Percentiles rank a stretch among this genome's conserved stretches.
Evolutionary conservation across 441 rosid genomes (phyloP).

Genomic region (California macrophylla): DNA sequence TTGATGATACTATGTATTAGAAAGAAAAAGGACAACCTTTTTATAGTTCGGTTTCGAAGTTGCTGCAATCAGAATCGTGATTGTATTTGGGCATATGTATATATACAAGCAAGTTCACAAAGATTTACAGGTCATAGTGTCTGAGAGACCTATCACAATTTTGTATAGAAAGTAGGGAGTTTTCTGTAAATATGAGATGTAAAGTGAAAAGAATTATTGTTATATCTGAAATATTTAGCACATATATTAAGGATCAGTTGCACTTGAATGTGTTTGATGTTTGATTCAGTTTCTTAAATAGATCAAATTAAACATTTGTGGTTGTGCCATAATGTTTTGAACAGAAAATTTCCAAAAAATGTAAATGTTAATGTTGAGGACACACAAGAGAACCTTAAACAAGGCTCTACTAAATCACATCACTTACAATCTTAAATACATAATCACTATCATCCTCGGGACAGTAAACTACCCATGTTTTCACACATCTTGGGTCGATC

Average conservation of each 20-base stretch:
- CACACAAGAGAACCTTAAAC: not conserved
- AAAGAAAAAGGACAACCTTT: not conserved
- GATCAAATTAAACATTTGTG: no score
- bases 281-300: no score
- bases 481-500: not conserved
- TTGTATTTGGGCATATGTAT: not conserved
- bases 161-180: not conserved
- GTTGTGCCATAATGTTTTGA: not conserved
- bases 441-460: not conserved
- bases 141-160: conserved; percentile 1
- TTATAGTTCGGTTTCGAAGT: not conserved
- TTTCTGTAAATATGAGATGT: conserved; percentile 10
- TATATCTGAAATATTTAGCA: not conserved
- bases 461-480: not conserved
- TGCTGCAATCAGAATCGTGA: not conserved
- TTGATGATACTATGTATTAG: not conserved
- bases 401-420: not conserved
- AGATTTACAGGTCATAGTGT: not conserved
- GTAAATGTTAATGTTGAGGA: no score
- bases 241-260: no score
- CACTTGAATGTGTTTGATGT: no score
- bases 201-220: conserved; percentile 1
- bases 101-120: not conserved
- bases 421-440: not conserved
- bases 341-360: not conserved